phyloP scores from a whole-genome alignment of 2,329 filamentous ascomycete species.

The Clonostachys chloroleuca region DNA sequence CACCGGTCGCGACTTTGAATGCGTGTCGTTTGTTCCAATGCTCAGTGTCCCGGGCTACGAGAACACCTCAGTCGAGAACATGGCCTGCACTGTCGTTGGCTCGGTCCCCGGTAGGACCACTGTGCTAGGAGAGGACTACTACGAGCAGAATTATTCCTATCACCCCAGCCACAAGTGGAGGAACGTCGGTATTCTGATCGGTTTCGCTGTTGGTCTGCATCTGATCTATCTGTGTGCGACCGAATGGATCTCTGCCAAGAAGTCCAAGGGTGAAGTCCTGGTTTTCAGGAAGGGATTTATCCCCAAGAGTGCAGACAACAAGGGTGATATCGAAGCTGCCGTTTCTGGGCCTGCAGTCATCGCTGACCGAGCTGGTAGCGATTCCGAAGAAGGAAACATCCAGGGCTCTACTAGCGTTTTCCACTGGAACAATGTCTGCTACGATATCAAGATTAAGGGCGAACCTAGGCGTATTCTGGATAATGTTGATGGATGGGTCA shows the following conservation, averaged over 20 bases:
- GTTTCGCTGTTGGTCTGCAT: conserved; percentile 42
- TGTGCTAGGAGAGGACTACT: conserved; percentile 44
- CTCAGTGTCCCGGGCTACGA: conserved; percentile 17
- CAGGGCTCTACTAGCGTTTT: conserved; percentile 49
- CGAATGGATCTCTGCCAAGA: conserved; percentile 40
- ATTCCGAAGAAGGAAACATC: conserved; percentile 30
- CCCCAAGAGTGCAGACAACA: conserved; percentile 23
- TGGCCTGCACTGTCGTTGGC: conserved; percentile 43
- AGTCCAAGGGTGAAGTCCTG: conserved; percentile 57
- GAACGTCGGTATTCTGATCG: conserved; percentile 53
- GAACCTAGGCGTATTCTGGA: conserved; percentile 63
- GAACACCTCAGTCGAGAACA: conserved; percentile 14
- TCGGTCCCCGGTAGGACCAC: conserved; percentile 32
- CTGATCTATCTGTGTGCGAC: conserved; percentile 42
- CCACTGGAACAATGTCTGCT: conserved; percentile 69
- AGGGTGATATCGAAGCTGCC: conserved; percentile 38
- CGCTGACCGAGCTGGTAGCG: conserved; percentile 22
- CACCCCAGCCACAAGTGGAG: conserved; percentile 43
- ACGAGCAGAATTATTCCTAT: conserved; percentile 42
- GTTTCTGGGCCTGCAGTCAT: conserved; percentile 11
- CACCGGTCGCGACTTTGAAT: conserved; percentile 16
- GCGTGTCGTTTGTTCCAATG: conserved; percentile 13
- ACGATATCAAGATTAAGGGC: conserved; percentile 68
- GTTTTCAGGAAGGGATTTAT: conserved; percentile 46
- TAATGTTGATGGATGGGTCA: conserved; percentile 70